Conservation (phyloP, 1,139 yeast species). For the Candida tetrigidarum region DNA sequence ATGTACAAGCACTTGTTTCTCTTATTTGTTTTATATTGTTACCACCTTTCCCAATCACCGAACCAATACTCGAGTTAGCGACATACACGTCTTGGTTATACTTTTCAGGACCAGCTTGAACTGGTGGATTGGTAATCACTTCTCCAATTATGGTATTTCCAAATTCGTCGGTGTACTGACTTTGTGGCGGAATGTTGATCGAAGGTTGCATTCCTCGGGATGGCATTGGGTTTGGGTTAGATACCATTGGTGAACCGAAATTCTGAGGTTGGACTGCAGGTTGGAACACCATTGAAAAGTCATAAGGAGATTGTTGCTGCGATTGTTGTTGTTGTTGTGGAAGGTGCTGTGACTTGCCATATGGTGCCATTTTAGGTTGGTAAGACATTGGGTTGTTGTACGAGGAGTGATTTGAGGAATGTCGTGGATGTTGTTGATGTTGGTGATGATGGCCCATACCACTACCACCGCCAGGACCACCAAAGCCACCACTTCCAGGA, state of each 20-base stretch:
- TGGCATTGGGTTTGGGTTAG: constrained; percentile 4
- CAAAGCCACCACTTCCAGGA: no score
- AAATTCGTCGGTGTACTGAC: constrained; percentile 48
- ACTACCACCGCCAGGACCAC: no score
- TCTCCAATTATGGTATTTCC: constrained; percentile 51
- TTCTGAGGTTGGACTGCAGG: constrained; percentile 45
- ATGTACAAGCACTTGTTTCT: constrained; percentile 72
- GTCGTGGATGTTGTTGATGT: constrained; percentile 12
- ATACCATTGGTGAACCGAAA: constrained; percentile 6
- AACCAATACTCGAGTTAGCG: constrained; percentile 80
- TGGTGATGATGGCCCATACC: no score
- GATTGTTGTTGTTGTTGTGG: constrained; percentile 18
- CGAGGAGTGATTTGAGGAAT: constrained; percentile 19
- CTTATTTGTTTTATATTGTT: constrained; percentile 80
- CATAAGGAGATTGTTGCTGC: constrained; percentile 31
- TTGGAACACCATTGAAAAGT: constrained; percentile 49
- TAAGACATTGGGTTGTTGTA: constrained; percentile 9
- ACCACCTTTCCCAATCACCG: constrained; percentile 88
- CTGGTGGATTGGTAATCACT: constrained; percentile 46
- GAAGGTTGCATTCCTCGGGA: constrained; percentile 8
- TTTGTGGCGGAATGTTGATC: constrained; percentile 33
- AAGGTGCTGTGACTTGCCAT: constrained; percentile 5
- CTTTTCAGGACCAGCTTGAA: constrained; percentile 48
- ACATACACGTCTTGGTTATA: constrained; percentile 72
- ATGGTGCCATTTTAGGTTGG: constrained; percentile 9